Base-by-base conservation (phyloP, 306 rosid genomes). In the Vicia villosa region DNA sequence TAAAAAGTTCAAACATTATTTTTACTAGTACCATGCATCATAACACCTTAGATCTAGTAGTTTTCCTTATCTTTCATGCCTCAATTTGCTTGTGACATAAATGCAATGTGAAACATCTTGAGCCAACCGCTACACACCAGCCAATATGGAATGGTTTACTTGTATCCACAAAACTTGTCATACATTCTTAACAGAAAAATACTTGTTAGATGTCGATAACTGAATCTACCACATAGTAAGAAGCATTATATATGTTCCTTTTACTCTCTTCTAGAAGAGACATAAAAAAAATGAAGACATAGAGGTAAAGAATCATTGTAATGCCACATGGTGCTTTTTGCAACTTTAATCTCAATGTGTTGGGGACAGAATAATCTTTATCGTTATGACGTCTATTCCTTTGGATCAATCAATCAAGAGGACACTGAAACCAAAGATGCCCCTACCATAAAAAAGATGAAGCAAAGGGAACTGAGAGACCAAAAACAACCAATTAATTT, bases 401-500 rank as follows among this genome's bases (percentile, higher is more conserved):
- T 84, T 76, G 85, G 78, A 74, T 83, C 89, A 85, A 74, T 83
- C 89, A 85, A 65, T 75, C 7, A 57, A 79, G 78, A 78, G 77
- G 76, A 83, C 92, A 83, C 96, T 72, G 90, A 86, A 89, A 81
- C 81, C 79, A 74, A 84, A 79, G 83, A 79, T 69, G n/a, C 71
- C 71, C 70, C 52, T 46, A 66, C 72, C 63, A 59, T 59, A 51
- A 42, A 69, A 62, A 52, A 59, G 55, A 66, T 65, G 45, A 79
- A 64, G 74, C 74, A 67, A 19, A 11, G 34, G 24, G 72, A 70
- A 36, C 11, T 5, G 41, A 37, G 55, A 16, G 7, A 40, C 10
- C 17, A 1, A 42, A 16, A 38, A 66, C 34, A 42, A 36, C 43
- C n/a, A 60, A 52, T 58, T 82, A 42, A 69, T 63, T 66, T 3